These are phyloP conservation scores for Paracoccidioides brasiliensis DNA, from an alignment of 2,329 filamentous ascomycete genomes.

Conservation along the genomic window DNA sequence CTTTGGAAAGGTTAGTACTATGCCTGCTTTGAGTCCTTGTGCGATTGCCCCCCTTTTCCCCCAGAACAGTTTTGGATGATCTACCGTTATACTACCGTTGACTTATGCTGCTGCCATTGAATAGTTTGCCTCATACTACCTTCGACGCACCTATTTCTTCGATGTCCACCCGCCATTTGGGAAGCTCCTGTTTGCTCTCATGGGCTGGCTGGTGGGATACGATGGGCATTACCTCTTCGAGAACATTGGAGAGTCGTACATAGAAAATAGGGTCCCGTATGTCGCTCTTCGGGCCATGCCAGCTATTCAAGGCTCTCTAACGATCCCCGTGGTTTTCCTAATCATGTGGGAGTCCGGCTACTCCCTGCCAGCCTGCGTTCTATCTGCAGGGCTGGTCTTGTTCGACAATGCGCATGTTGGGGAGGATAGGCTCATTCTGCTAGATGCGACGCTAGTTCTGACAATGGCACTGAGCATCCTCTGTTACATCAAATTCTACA, in stretches of 20 bases:
- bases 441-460: conserved; percentile 86
- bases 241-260: conserved; percentile 98
- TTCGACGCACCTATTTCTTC: conserved; percentile 98
- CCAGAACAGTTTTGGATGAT: no score
- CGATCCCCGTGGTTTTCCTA: conserved; percentile 82
- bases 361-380: conserved; percentile 78
- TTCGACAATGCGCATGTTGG: conserved; percentile 97
- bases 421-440: conserved; percentile 85
- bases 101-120: neutral
- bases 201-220: conserved; percentile 95
- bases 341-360: conserved; percentile 99
- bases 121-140: conserved; percentile 55
- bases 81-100: neutral
- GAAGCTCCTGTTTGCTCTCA: conserved; percentile 92
- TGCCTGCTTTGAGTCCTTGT: neutral
- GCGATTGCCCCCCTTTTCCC: no score
- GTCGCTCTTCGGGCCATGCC: conserved; percentile 91
- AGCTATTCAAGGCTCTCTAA: conserved; percentile 79
- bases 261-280: conserved; percentile 92
- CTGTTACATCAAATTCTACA: conserved; percentile 96
- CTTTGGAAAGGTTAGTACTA: conserved; percentile 80
- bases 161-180: conserved; percentile 97
- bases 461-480: conserved; percentile 93
- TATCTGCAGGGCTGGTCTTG: conserved; percentile 74
- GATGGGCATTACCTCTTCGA: conserved; percentile 97